Evolutionary conservation across 441 rosid species (phyloP).

Genomic region (Flueggea neowawraea): DNA sequence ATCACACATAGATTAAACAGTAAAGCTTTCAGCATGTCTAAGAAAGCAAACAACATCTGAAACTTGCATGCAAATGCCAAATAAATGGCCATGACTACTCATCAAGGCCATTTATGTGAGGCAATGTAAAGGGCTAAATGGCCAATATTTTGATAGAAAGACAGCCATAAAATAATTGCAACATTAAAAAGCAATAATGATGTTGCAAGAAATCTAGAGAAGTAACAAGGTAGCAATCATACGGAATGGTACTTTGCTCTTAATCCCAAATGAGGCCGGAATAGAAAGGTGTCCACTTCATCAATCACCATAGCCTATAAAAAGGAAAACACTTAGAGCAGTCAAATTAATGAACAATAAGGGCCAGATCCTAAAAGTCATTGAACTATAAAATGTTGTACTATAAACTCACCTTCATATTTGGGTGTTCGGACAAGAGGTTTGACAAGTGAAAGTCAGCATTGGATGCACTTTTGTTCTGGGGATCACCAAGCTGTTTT

Average conservation of each 20-base stretch:
- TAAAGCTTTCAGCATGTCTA: too few species aligned
- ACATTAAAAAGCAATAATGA: background rate
- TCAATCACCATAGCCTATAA: conserved; percentile 89
- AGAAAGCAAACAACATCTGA: too few species aligned
- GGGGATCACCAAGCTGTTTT: conserved; percentile 95
- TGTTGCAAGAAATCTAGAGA: background rate
- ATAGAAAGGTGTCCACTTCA: conserved; percentile 92
- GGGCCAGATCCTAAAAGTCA: background rate
- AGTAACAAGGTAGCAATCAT: conserved; percentile 21
- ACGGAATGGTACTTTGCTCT: conserved; percentile 93
- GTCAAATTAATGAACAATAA: conserved; percentile 5
- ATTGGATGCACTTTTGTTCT: conserved; percentile 91
- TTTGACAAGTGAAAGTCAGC: conserved; percentile 87
- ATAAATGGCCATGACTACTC: too few species aligned
- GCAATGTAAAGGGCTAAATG: too few species aligned
- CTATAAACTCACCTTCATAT: conserved; percentile 72
- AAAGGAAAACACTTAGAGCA: conserved; percentile 5
- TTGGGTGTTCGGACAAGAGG: conserved; percentile 94
- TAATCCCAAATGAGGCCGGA: conserved; percentile 83
- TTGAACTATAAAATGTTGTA: background rate
- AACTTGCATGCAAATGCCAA: too few species aligned
- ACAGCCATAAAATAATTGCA: background rate
- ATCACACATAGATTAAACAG: too few species aligned
- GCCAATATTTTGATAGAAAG: background rate
- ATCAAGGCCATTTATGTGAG: too few species aligned